These are phyloP conservation scores for Fusarium staphyleae DNA, from an alignment of 2,329 filamentous ascomycete genomes.

Conservation along the genomic window DNA sequence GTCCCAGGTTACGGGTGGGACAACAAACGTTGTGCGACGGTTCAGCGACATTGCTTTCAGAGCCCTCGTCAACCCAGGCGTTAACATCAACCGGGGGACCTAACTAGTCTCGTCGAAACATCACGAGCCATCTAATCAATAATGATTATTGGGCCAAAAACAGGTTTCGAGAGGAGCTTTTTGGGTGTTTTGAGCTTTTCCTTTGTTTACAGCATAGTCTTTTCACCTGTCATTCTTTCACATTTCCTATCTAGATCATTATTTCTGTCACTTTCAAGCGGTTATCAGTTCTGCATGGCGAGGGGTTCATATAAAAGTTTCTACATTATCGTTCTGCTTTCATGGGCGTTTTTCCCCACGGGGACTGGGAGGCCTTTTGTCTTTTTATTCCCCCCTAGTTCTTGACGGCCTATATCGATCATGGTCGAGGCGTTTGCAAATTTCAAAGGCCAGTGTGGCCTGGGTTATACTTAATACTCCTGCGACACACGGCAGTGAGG, in stretches of 20 bases:
- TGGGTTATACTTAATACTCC: conserved; percentile 41
- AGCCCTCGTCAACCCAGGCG: conserved; percentile 63
- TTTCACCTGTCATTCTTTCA: conserved; percentile 12
- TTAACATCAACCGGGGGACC: conserved; percentile 51
- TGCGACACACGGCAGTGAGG: conserved; percentile 34
- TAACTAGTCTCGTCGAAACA: conserved; percentile 14
- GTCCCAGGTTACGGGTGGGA: conserved; percentile 69
- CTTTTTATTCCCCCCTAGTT: conserved; percentile 28
- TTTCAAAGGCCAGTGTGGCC: conserved; percentile 31
- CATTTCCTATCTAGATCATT: conserved; percentile 31
- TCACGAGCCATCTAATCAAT: not conserved
- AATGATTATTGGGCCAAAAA: not conserved
- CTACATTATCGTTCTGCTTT: conserved; percentile 24
- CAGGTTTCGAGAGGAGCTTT: not conserved
- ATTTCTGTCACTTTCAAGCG: conserved; percentile 24
- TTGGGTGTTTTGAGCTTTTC: conserved; percentile 24
- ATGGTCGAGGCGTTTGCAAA: conserved; percentile 37
- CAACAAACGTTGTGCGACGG: conserved; percentile 75
- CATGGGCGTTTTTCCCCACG: conserved; percentile 37
- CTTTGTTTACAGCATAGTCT: conserved; percentile 28
- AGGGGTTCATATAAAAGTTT: conserved; percentile 43
- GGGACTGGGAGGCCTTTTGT: conserved; percentile 35
- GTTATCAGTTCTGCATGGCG: conserved; percentile 41
- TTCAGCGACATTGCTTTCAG: conserved; percentile 71
- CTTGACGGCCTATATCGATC: conserved; percentile 28